Conservation (phyloP, 768 basidiomycete genomes). For the Auriscalpium microsporum region DNA sequence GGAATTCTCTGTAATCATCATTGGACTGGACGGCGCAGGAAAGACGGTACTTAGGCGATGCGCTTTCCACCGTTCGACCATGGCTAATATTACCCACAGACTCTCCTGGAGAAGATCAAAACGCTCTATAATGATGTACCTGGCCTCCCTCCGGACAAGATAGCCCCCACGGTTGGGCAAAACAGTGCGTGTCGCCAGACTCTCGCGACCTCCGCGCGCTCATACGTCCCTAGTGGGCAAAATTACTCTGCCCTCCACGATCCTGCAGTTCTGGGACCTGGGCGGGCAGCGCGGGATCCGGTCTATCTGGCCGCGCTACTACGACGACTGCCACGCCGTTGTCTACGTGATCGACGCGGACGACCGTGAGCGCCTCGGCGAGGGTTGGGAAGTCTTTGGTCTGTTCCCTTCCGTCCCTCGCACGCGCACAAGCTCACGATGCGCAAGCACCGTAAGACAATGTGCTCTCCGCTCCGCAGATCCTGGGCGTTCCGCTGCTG, state of each 20-base stretch:
- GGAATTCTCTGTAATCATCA: conserved; percentile 91
- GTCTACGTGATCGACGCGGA: conserved; percentile 92
- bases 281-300: conserved; percentile 93
- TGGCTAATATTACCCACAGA: conserved; percentile 35
- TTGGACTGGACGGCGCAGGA: conserved; percentile 88
- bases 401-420: conserved; percentile 21
- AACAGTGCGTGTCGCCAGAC: conserved; percentile 59
- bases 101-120: conserved; percentile 88
- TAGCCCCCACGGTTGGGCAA: conserved; percentile 94
- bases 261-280: conserved; percentile 95
- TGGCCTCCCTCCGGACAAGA: conserved; percentile 85
- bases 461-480: conserved; percentile 83
- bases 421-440: conserved; percentile 9
- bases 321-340: conserved; percentile 94
- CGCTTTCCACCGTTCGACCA: neutral
- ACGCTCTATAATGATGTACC: conserved; percentile 82
- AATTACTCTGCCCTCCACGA: conserved; percentile 86
- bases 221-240: conserved; percentile 60
- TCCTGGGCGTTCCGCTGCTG: conserved; percentile 82
- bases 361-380: conserved; percentile 79
- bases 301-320: conserved; percentile 91
- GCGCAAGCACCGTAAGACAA: conserved; percentile 44
- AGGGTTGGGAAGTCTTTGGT: conserved; percentile 99
- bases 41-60: conserved; percentile 56
- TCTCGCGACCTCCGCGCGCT: too few species aligned